phyloP scores from a whole-genome alignment of 2,329 filamentous ascomycete genomes.

The Onygenales sp. region DNA sequence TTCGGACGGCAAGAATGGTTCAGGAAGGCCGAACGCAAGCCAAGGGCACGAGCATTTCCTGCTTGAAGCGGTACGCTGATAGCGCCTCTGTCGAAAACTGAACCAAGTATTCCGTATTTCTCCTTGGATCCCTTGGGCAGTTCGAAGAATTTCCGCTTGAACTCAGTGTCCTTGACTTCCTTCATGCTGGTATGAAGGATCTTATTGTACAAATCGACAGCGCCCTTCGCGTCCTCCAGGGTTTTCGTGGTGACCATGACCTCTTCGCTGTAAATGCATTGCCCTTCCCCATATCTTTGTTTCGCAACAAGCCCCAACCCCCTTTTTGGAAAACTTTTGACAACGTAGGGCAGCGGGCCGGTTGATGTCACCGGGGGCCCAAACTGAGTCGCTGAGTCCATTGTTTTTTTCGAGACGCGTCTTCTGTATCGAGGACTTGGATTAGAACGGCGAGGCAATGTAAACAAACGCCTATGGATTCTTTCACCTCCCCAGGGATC shows the following conservation, averaged over 20 bases:
- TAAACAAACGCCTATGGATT: too few species aligned
- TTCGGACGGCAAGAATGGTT: slow-evolving; percentile 21
- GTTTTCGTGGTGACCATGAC: slow-evolving; percentile 5
- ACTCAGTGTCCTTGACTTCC: background rate
- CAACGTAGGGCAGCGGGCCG: background rate
- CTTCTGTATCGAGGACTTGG: too few species aligned
- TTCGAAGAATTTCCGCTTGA: slow-evolving; percentile 5
- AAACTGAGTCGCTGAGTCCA: too few species aligned
- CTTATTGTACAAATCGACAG: slow-evolving; percentile 1
- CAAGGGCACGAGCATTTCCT: background rate
- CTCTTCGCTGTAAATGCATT: slow-evolving; percentile 5
- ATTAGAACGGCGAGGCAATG: too few species aligned
- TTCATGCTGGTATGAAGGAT: slow-evolving; percentile 4
- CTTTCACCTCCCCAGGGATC: too few species aligned
- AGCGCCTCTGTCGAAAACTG: slow-evolving; percentile 5
- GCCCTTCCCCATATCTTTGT: background rate
- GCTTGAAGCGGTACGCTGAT: slow-evolving; percentile 1
- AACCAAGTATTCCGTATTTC: slow-evolving; percentile 3
- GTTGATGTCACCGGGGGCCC: too few species aligned
- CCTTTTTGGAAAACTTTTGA: background rate
- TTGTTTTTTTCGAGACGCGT: too few species aligned
- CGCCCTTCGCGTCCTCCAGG: background rate
- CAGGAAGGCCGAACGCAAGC: slow-evolving; percentile 7
- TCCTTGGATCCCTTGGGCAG: background rate
- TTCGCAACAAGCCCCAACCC: slow-evolving; percentile 5